A percentile compares a stretch with the other conserved stretches of the same genome.
Conservation (phyloP, 306 rosid genomes). For the Trichosanthes cucumerina region DNA sequence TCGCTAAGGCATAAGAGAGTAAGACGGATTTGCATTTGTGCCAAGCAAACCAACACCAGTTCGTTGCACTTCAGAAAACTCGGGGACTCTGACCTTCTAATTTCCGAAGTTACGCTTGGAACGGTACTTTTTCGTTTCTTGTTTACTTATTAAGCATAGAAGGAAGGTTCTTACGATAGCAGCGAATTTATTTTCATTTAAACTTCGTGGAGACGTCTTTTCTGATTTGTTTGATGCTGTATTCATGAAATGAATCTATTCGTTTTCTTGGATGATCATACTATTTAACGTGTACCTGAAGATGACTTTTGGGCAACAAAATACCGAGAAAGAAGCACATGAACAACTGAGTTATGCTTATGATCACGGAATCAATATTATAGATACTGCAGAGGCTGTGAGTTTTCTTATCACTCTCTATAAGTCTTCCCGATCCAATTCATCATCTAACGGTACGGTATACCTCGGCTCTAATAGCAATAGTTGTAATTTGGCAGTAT, state of each 20-base stretch:
- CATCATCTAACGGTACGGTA: not conserved
- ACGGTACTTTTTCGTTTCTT: slow-evolving; percentile 32
- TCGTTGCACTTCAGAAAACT: slow-evolving; percentile 52
- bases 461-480: not conserved
- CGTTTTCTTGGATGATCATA: not conserved
- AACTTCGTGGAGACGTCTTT: not conserved
- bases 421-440: not conserved
- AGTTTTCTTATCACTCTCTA: slow-evolving; percentile 12
- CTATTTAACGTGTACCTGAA: slow-evolving; percentile 18
- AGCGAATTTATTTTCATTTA: not conserved
- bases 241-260: not conserved
- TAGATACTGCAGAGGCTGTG: slow-evolving; percentile 77
- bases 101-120: slow-evolving; percentile 78
- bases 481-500: slow-evolving; percentile 39
- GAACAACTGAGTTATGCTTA: slow-evolving; percentile 59
- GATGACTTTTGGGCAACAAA: slow-evolving; percentile 92
- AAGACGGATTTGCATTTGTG: slow-evolving; percentile 16
- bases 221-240: not conserved
- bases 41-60: slow-evolving; percentile 19
- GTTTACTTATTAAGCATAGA: not conserved
- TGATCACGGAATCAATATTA: slow-evolving; percentile 57
- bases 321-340: slow-evolving; percentile 80
- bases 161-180: not conserved
- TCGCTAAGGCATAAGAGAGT: not conserved
- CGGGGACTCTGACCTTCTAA: slow-evolving; percentile 74